Evolutionary conservation across 2,329 filamentous ascomycete genomes (phyloP), one percentile per base, ranked within the genome.

Genomic region (Xylariaceae sp.): DNA sequence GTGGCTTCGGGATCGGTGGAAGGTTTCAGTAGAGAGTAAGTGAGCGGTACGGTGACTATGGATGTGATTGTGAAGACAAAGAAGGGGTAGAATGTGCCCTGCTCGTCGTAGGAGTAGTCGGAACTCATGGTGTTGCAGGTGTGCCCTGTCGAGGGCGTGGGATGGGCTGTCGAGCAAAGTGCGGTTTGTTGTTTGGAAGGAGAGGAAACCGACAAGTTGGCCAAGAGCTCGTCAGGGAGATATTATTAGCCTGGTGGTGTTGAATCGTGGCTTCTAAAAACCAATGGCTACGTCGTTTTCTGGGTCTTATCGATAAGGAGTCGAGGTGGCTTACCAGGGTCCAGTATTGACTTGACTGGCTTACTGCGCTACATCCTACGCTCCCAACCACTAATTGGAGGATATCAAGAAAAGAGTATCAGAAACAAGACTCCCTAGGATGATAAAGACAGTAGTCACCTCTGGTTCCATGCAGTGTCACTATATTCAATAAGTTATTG

Each of bases 61-160:
- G 84, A 83, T 49, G 85, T 82, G 59, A 97, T 77, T 33, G 90
- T 96, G 63, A 96, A 83, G 69, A 97, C 85, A 74, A 98, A 98
- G 79, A 95, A 95, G 54, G 94, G 93, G 76, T 96, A 98, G 74
- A 96, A 96, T 79, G 96, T 88, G 57, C 89, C 90, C 80, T 93
- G 82, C 64, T 95, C 87, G 78, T 98, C 93, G 73, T 98, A 98
- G 60, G 87, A 94, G 76, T 98, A 98, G 68, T 97, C 91, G 60
- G 87, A 88, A 63, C 85, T 90, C 82, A 93, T 93, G 65, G 73
- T 83, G 22, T 11, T 26, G 65, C 52, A 50, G 50, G 53, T 45
- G 48, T 48, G 55, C 56, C 56, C 57, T 58, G 46, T 39, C 45
- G 22, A 26, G 22, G 22, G 22, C 22, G 22, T 26, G 22, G 22